Percentiles rank a stretch among this genome's conserved stretches.
These are phyloP conservation scores for Boletus pseudo-olivaceus DNA, from an alignment of 768 basidiomycete genomes.

Conservation along the genomic window DNA sequence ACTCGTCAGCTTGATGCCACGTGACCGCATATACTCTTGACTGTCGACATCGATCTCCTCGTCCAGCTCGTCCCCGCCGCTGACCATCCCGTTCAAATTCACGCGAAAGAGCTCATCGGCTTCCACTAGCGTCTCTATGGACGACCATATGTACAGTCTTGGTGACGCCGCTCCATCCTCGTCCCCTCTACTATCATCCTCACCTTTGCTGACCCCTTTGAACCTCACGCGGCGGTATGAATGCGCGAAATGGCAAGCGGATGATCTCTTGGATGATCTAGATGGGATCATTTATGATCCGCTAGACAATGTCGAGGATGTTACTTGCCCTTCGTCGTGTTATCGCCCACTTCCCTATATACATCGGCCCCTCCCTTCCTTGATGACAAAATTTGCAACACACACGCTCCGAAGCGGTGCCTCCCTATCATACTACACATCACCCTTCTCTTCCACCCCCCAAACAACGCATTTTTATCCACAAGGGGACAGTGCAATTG, in stretches of 20 bases:
- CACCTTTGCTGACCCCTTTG: constrained; percentile 16
- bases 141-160: not conserved
- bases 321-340: constrained; percentile 2
- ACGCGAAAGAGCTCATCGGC: constrained; percentile 24
- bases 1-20: constrained; percentile 20
- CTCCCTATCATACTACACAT: not conserved
- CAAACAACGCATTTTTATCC: constrained; percentile 3
- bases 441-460: not conserved
- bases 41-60: constrained; percentile 29
- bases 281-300: not conserved
- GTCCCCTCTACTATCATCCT: constrained; percentile 21
- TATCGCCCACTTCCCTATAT: not conserved
- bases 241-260: constrained; percentile 2
- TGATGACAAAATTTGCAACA: constrained; percentile 15
- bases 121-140: constrained; percentile 7
- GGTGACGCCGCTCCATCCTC: constrained; percentile 7
- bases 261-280: not conserved
- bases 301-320: not conserved
- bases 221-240: constrained; percentile 4
- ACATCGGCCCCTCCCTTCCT: constrained; percentile 16
- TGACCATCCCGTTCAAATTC: constrained; percentile 16
- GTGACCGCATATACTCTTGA: constrained; percentile 31
- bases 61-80: constrained; percentile 5
- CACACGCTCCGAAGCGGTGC: not conserved
- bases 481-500: constrained; percentile 13